Percentiles rank a stretch among this genome's conserved stretches.
These are phyloP conservation scores for Cyclotella cryptica DNA, from an alignment of 108 stramenopile species.

Conservation along the genomic window DNA sequence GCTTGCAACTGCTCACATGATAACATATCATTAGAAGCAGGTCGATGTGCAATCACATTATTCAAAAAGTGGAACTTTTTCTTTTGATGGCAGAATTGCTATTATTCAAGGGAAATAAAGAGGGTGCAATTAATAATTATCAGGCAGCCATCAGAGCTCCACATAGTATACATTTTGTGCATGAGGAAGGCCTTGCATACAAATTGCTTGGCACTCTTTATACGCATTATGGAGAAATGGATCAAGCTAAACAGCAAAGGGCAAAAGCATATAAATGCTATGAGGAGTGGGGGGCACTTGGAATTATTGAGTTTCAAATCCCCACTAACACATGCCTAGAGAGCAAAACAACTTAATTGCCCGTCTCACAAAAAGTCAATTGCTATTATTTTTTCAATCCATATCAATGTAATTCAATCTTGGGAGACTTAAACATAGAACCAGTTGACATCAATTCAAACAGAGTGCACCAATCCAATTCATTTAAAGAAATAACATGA, in stretches of 20 bases:
- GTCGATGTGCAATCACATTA: background rate
- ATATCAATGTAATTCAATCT: no score
- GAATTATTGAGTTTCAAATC: no score
- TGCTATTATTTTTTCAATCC: no score
- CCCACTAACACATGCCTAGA: no score
- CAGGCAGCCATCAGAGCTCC: background rate
- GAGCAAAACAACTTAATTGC: no score
- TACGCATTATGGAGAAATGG: background rate
- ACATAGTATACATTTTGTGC: background rate
- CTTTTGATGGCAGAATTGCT: background rate
- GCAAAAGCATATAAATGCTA: background rate
- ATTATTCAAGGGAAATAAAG: background rate
- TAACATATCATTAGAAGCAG: background rate
- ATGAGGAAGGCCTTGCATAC: constrained; percentile 11
- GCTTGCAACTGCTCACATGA: background rate
- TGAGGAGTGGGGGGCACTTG: constrained; percentile 11
- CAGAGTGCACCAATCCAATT: no score
- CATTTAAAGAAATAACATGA: no score
- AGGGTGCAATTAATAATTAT: background rate
- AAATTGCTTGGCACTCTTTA: background rate
- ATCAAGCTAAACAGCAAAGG: background rate
- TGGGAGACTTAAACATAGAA: no score
- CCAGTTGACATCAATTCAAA: no score
- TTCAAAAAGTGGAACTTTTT: background rate
- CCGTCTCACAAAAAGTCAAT: no score